phyloP scores from a whole-genome alignment of 768 basidiomycete species.

The Wakefieldia striispora region DNA sequence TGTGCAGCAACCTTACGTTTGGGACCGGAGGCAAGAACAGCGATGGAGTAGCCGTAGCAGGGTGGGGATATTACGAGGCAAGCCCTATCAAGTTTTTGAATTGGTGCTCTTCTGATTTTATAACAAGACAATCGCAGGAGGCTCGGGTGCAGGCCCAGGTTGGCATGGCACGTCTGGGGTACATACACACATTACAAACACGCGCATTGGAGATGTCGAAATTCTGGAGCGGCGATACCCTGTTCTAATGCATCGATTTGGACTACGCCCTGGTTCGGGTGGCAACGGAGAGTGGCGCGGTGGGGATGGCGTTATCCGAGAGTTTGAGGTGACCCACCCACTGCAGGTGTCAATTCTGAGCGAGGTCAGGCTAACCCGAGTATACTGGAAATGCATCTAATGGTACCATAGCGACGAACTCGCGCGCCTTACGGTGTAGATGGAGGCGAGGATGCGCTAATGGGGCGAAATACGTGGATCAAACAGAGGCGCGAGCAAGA shows the following conservation, averaged over 20 bases:
- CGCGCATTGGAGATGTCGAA: slow-evolving; percentile 90
- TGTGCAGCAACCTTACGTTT: slow-evolving; percentile 77
- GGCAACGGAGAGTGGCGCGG: slow-evolving; percentile 73
- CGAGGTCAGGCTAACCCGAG: slow-evolving; percentile 50
- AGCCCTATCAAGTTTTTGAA: neutral
- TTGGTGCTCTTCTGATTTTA: neutral
- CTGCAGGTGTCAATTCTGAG: slow-evolving; percentile 88
- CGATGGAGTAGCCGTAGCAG: slow-evolving; percentile 68
- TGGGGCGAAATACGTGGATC: slow-evolving; percentile 88
- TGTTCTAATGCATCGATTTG: slow-evolving; percentile 83
- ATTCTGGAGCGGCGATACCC: slow-evolving; percentile 93
- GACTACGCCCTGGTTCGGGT: slow-evolving; percentile 64
- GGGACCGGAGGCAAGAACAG: slow-evolving; percentile 85
- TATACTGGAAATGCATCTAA: neutral
- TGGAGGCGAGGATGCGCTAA: slow-evolving; percentile 67
- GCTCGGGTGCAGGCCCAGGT: slow-evolving; percentile 82
- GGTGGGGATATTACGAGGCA: slow-evolving; percentile 91
- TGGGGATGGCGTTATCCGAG: slow-evolving; percentile 82
- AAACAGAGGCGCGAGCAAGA: slow-evolving; percentile 65
- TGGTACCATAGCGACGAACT: slow-evolving; percentile 61
- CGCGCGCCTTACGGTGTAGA: slow-evolving; percentile 84
- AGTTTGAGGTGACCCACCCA: slow-evolving; percentile 76
- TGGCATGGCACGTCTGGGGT: slow-evolving; percentile 95
- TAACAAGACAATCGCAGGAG: slow-evolving; percentile 80
- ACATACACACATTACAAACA: slow-evolving; percentile 92